These are phyloP conservation scores for Blastobotrys elegans DNA, from an alignment of 1,139 yeast genomes.

Conservation along the genomic window DNA sequence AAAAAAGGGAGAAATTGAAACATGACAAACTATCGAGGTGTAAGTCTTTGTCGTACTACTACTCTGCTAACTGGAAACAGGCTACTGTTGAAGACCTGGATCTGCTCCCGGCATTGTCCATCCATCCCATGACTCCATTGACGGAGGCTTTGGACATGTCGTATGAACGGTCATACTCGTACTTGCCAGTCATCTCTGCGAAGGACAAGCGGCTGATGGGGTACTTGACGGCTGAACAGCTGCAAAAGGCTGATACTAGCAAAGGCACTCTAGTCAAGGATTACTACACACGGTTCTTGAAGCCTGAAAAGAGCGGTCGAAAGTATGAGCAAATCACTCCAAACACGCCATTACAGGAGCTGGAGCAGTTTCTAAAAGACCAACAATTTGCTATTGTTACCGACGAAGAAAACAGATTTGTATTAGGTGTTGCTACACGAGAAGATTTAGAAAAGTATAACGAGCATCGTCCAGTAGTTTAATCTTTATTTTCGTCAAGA, in stretches of 20 bases:
- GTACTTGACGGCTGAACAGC: constrained; percentile 49
- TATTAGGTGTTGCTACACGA: constrained; percentile 62
- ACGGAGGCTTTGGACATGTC: constrained; percentile 44
- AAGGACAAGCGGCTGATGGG: constrained; percentile 49
- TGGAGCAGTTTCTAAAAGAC: constrained; percentile 47
- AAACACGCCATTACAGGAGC: constrained; percentile 51
- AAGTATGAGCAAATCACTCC: constrained; percentile 48
- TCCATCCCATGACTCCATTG: constrained; percentile 49
- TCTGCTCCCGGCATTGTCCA: constrained; percentile 55
- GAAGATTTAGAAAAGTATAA: constrained; percentile 53
- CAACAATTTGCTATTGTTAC: constrained; percentile 57
- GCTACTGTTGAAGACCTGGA: constrained; percentile 61
- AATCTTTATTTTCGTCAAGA: constrained; percentile 16
- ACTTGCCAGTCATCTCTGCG: constrained; percentile 54
- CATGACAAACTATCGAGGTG: constrained; percentile 25
- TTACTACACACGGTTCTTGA: constrained; percentile 30
- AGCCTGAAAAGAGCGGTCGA: constrained; percentile 18
- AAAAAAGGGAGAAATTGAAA: no score
- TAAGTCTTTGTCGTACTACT: constrained; percentile 4
- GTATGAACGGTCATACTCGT: constrained; percentile 53
- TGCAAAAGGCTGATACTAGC: constrained; percentile 38
- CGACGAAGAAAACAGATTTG: constrained; percentile 50
- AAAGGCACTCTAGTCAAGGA: constrained; percentile 37
- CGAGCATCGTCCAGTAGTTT: constrained; percentile 37
- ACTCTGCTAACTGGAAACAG: constrained; percentile 17